Evolutionary conservation across 495 filamentous ascomycete genomes (phyloP), one percentile per base, ranked within the genome.

Genomic region (Daldinia concentrica): DNA sequence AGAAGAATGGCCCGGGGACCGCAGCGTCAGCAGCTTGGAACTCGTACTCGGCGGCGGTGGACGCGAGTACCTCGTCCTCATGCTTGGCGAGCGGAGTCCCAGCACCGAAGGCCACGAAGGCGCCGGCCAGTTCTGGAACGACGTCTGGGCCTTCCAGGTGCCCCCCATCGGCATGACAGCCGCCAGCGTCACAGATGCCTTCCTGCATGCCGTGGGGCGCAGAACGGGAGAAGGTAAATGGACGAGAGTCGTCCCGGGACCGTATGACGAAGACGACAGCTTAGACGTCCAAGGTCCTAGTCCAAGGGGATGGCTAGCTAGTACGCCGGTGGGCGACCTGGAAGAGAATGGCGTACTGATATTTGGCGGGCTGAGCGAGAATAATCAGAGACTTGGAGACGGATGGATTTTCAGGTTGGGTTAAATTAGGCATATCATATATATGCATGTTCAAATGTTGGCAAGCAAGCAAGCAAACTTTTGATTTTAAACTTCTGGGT

Each of bases 71-170:
- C 78, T 95, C 5, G 77, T 94, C 1, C 86, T 92, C 0, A 69
- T 91, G 34, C 86, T 93, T 54, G 92, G 92, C 6, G 91, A 93
- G 79, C 78, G 78, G 4, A 85, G 89, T 73, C 87, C 89, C 1
- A 89, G 86, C 72, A 76, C 79, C 7, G 77, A 86, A 30, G 91
- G 90, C 0, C 89, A 93, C 69, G 83, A 83, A n/a, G 88, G 84
- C 4, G 89, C 90, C 0, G 91, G 91, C 1, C 88, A 84, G 70
- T 92, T 92, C 83, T 82, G 87, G 71, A 78, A 81, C 17, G 92
- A 94, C 79, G 85, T 92, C 1, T 95, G 92, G 93, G 84, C 82
- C 0, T 95, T 90, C 76, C 86, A 92, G 72, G 80, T 92, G 36
- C 81, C 82, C 14, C 78, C 80, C 6, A 79, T 86, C 43, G 81